phyloP scores from a whole-genome alignment of 306 rosid species.

The Pyrus communis region DNA sequence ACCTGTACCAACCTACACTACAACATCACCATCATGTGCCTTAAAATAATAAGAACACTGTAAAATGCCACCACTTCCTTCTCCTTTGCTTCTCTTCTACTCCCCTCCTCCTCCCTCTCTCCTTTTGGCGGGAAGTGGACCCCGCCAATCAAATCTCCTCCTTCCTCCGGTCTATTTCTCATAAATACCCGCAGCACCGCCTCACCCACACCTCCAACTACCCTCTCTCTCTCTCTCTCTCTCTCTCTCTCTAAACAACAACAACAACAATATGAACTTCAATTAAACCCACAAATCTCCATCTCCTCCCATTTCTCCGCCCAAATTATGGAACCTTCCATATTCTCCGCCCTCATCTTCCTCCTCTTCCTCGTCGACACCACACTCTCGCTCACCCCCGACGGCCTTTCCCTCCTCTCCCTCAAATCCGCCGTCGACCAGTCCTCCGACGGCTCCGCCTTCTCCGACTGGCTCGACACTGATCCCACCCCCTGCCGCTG shows the following conservation, averaged over 20 bases:
- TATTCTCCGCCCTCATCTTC: not conserved
- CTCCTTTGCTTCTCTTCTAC: slow-evolving; percentile 70
- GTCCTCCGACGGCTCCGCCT: slow-evolving; percentile 23
- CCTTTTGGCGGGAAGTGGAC: slow-evolving; percentile 56
- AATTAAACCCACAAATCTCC: not conserved
- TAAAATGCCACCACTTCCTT: not conserved
- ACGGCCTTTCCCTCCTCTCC: slow-evolving; percentile 87
- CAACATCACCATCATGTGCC: not conserved
- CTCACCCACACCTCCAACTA: slow-evolving; percentile 9
- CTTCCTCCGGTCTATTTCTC: slow-evolving; percentile 17
- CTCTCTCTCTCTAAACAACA: not conserved
- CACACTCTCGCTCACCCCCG: slow-evolving; percentile 53
- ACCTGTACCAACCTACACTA: not conserved
- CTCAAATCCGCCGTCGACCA: slow-evolving; percentile 81
- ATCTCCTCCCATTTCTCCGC: not conserved
- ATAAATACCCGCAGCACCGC: slow-evolving; percentile 23
- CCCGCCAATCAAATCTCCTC: slow-evolving; percentile 46
- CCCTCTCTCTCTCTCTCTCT: not conserved
- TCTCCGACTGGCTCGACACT: slow-evolving; percentile 72
- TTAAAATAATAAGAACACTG: not conserved
- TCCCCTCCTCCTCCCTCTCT: slow-evolving; percentile 19
- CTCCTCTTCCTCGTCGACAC: not conserved
- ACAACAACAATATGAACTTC: not conserved
- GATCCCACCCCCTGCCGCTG: slow-evolving; percentile 69
- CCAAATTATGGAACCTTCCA: not conserved